These are phyloP conservation scores for Eimeria praecox DNA, from an alignment of 169 alveolate genomes.

Conservation along the genomic window DNA sequence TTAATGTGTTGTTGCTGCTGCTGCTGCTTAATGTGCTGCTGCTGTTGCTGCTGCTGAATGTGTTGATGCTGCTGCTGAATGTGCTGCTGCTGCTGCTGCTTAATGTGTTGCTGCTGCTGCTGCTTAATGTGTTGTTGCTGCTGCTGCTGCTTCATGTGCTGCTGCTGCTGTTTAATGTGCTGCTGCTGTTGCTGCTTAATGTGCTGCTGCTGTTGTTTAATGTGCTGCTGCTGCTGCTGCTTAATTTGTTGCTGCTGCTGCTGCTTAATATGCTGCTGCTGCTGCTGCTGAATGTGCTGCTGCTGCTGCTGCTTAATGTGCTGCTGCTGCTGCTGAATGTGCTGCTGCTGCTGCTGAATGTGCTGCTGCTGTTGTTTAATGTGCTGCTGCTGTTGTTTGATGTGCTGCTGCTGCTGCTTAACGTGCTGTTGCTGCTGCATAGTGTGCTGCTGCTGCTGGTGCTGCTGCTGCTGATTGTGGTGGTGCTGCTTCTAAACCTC, in stretches of 20 bases:
- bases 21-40: too few relatives aligned
- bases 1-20: background rate
- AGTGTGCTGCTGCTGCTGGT: slow-evolving; percentile 2
- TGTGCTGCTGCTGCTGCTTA: slow-evolving; percentile 8
- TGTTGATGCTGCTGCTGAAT: too few relatives aligned
- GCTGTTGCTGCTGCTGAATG: too few relatives aligned
- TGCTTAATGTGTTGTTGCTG: background rate
- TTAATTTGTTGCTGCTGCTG: slow-evolving; percentile 17
- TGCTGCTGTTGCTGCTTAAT: background rate
- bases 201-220: background rate
- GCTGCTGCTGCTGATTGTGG: background rate
- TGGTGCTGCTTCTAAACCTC: background rate
- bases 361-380: slow-evolving; percentile 39
- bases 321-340: too few relatives aligned
- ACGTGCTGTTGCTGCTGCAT: background rate
- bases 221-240: background rate
- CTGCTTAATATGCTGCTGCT: background rate
- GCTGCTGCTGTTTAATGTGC: slow-evolving; percentile 34
- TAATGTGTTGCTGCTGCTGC: slow-evolving; percentile 33
- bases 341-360: too few relatives aligned
- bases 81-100: slow-evolving; percentile 47
- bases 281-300: slow-evolving; percentile 8
- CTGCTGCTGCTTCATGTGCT: background rate
- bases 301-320: too few relatives aligned
- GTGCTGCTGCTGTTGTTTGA: slow-evolving; percentile 20